phyloP scores from a whole-genome alignment of 2,329 filamentous ascomycete genomes.

The Pseudogymnoascus pannorum region DNA sequence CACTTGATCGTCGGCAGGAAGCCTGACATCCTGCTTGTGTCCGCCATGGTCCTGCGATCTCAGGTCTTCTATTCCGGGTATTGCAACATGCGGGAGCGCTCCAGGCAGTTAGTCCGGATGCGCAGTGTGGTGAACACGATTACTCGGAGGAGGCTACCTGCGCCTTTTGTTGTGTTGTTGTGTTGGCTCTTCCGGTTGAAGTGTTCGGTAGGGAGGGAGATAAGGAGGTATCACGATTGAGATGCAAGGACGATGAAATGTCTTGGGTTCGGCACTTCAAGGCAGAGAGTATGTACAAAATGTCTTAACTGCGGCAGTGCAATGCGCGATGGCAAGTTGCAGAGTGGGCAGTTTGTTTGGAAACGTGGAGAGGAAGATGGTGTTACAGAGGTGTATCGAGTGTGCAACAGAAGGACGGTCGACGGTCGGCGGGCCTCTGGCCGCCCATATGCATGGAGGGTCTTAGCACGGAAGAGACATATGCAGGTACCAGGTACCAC shows the following conservation, averaged over 20 bases:
- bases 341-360: background rate
- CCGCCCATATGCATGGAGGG: background rate
- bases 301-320: background rate
- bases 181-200: background rate
- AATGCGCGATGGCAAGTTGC: background rate
- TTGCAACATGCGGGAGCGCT: background rate
- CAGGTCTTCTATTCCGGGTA: background rate
- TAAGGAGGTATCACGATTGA: background rate
- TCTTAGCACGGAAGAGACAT: background rate
- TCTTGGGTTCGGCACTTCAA: background rate
- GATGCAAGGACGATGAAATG: background rate
- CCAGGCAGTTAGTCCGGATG: background rate
- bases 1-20: constrained; percentile 83
- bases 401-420: background rate
- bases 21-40: constrained; percentile 43
- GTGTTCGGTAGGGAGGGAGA: background rate
- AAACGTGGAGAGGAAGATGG: background rate
- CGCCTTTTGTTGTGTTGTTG: background rate
- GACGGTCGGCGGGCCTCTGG: background rate
- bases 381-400: background rate
- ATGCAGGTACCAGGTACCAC: background rate
- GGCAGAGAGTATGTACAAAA: background rate
- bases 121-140: background rate
- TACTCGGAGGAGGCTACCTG: background rate
- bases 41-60: constrained; percentile 28